Evolutionary conservation across 495 filamentous ascomycete species (phyloP).

Genomic region (Staphylotrichum tortipilum): DNA sequence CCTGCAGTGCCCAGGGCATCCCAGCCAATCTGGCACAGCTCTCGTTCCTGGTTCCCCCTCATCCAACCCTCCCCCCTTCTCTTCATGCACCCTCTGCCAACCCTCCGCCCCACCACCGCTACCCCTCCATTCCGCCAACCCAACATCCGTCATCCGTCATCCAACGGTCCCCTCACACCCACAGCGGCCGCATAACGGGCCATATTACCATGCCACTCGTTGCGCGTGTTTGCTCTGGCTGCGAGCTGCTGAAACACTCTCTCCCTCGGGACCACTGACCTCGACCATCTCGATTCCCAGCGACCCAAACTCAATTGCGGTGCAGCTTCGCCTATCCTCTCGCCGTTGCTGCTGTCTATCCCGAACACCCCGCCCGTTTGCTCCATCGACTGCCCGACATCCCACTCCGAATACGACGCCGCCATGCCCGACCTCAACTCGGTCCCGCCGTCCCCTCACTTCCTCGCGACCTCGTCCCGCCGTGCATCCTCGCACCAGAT

Average conservation of each 20-base stretch:
- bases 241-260: constrained; percentile 6
- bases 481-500: constrained; percentile 27
- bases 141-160: too few species aligned
- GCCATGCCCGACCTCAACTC: constrained; percentile 53
- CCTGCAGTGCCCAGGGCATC: too few species aligned
- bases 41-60: too few species aligned
- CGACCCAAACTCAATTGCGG: too few species aligned
- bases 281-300: background rate
- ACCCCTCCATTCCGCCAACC: too few species aligned
- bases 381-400: background rate
- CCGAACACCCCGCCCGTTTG: background rate
- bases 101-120: too few species aligned
- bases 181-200: constrained; percentile 18
- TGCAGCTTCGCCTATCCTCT: too few species aligned
- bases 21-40: too few species aligned
- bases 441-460: constrained; percentile 46
- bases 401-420: background rate
- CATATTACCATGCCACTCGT: constrained; percentile 14
- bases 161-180: background rate
- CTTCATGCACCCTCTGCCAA: too few species aligned
- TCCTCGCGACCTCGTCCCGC: constrained; percentile 26
- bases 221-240: constrained; percentile 15
- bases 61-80: too few species aligned
- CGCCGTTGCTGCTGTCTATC: background rate
- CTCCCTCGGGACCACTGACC: background rate